phyloP scores from a whole-genome alignment of 805 yeast genomes.

The Zygotorulaspora chibaensis region DNA sequence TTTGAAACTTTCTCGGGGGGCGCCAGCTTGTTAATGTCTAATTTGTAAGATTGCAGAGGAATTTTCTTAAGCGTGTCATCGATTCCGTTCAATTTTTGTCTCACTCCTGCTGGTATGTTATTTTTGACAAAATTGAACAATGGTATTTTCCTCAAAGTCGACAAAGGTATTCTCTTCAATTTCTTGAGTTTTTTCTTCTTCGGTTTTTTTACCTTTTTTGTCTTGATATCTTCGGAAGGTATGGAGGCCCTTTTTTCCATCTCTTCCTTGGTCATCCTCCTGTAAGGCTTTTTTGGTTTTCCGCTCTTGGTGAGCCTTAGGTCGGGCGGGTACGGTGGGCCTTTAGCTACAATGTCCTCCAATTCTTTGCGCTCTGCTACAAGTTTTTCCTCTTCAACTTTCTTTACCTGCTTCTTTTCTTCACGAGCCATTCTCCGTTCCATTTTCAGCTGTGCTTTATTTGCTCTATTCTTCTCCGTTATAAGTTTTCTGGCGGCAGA shows the following conservation, averaged over 20 bases:
- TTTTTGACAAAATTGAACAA: conserved; percentile 22
- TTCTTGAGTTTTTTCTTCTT: conserved; percentile 20
- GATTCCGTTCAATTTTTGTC: conserved; percentile 19
- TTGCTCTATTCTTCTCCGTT: conserved; percentile 20
- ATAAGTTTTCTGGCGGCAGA: conserved; percentile 24
- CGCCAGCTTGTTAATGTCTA: conserved; percentile 10
- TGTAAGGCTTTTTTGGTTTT: conserved; percentile 33
- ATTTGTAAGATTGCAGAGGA: conserved; percentile 7
- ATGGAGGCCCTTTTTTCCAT: conserved; percentile 24
- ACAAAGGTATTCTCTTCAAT: conserved; percentile 25
- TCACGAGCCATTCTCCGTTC: conserved; percentile 18
- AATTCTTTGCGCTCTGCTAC: conserved; percentile 28
- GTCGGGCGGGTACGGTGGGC: conserved; percentile 35
- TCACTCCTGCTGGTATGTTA: conserved; percentile 4
- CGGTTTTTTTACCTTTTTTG: conserved; percentile 19
- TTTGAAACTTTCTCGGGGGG: conserved; percentile 9
- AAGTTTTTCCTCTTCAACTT: conserved; percentile 19
- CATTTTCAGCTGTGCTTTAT: conserved; percentile 14
- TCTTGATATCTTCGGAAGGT: conserved; percentile 16
- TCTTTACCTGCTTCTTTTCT: conserved; percentile 21
- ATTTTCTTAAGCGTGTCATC: conserved; percentile 19
- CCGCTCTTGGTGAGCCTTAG: conserved; percentile 32
- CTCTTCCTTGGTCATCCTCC: conserved; percentile 34
- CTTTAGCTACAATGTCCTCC: conserved; percentile 30
- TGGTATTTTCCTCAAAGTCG: conserved; percentile 26